Conservation (phyloP, 768 basidiomycete species). For the Suillus americanus region DNA sequence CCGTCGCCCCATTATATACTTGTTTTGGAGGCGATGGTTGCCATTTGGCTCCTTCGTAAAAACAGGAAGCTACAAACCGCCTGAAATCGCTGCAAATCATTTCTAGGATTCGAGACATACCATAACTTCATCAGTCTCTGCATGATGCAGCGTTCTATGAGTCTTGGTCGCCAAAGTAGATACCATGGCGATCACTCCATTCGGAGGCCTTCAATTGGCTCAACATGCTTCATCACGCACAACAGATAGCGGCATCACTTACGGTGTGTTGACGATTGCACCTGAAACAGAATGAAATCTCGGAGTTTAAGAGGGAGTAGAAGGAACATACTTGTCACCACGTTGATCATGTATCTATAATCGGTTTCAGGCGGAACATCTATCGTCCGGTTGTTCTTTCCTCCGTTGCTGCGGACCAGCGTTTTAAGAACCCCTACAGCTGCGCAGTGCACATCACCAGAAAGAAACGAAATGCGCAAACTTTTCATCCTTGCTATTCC, state of each 20-base stretch:
- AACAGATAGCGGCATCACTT: constrained; percentile 28
- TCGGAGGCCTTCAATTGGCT: constrained; percentile 48
- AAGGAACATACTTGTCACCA: constrained; percentile 65
- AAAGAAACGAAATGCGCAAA: constrained; percentile 80
- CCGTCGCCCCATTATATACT: constrained; percentile 81
- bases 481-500: constrained; percentile 59
- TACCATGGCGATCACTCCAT: constrained; percentile 75
- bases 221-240: constrained; percentile 1
- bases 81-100: background rate
- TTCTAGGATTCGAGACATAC: constrained; percentile 34
- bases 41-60: constrained; percentile 81
- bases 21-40: constrained; percentile 60
- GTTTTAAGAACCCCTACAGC: constrained; percentile 81
- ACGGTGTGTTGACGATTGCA: constrained; percentile 98
- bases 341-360: constrained; percentile 87
- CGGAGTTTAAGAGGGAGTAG: background rate
- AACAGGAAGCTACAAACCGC: constrained; percentile 61
- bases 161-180: constrained; percentile 75
- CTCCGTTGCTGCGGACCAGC: constrained; percentile 35
- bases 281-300: constrained; percentile 34
- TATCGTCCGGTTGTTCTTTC: constrained; percentile 43
- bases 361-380: constrained; percentile 56
- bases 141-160: constrained; percentile 83
- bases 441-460: constrained; percentile 93
- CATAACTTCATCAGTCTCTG: constrained; percentile 87